Percentiles rank a stretch among this genome's conserved stretches.
These are phyloP conservation scores for Cavenderia fasciculata DNA, from an alignment of 78 protist species.

Conservation along the genomic window DNA sequence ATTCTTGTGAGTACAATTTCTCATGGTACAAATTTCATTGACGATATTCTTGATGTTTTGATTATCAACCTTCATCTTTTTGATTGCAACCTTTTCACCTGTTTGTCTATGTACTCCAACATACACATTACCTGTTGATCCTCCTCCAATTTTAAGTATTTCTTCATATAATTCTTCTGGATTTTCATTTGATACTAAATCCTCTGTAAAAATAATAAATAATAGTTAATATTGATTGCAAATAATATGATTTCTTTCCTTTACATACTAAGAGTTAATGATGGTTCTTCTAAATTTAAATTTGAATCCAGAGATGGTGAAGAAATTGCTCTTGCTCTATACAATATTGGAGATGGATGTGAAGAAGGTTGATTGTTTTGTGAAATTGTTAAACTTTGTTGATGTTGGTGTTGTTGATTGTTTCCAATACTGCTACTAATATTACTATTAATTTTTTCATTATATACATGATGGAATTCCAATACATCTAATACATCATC, in stretches of 20 bases:
- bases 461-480: constrained; percentile 75
- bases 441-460: constrained; percentile 11
- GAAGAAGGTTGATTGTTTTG: neutral
- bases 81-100: constrained; percentile 76
- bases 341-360: neutral
- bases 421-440: neutral
- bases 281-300: constrained; percentile 61
- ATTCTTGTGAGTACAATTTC: constrained; percentile 69
- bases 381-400: neutral
- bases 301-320: no score
- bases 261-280: constrained; percentile 24
- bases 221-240: neutral
- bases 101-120: constrained; percentile 4
- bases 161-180: constrained; percentile 68
- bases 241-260: neutral
- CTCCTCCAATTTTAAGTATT: constrained; percentile 82
- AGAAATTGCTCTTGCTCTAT: no score
- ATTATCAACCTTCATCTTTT: constrained; percentile 76
- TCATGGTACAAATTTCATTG: constrained; percentile 84
- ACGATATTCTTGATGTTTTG: constrained; percentile 53
- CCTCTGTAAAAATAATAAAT: neutral
- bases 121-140: constrained; percentile 83
- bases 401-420: neutral
- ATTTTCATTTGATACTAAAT: constrained; percentile 73
- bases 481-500: constrained; percentile 80